Base-by-base conservation (phyloP, 805 yeast species). In the Nakazawaea sp. region DNA sequence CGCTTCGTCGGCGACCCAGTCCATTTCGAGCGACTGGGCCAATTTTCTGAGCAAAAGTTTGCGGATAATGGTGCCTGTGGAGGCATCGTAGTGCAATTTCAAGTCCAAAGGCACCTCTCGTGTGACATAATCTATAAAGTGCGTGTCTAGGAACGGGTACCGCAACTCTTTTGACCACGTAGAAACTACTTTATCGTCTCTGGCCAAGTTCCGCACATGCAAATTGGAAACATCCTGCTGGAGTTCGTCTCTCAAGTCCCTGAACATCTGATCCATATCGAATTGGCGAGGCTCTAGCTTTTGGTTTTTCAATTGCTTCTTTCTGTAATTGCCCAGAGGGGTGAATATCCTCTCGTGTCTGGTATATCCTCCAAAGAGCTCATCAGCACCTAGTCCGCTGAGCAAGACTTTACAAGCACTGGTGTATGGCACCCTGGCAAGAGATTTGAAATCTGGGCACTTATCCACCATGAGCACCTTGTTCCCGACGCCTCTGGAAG, bases 351-450 rank as follows among this genome's bases (percentile, higher is more conserved):
- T 57, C 43, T 75, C 80, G 48, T 92, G 94, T 31, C 97, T 69
- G 17, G 95, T 84, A 55, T 92, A 92, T 0, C 99, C 99, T 0
- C 96, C 99, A 64, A 84, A 89, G 15, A 92, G 60, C 57, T 92
- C 99, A 60, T 92, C 99, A 0, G 98, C 98, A 1, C 99, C 99
- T 10, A 92, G 65, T 0, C 99, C 99, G 37, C 96, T 85, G 25
- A 92, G 63, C 7, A 92, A 56, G 0, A 92, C 95, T 45, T 76
- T 72, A 7, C 87, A 72, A 7, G 58, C 53, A 15, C 88, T 72
- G 2, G 51, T 44, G 47, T 78, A 81, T 6, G 45, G 39, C 2
- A 24, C 36, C 31, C 51, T 36, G 15, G 23, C 29, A 15, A 40
- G 16, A n/a, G 18, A 21, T 5, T 36, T n/a, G 12, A 38, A 40